phyloP scores from a whole-genome alignment of 495 filamentous ascomycete species.

The Annulohypoxylon moriforme region DNA sequence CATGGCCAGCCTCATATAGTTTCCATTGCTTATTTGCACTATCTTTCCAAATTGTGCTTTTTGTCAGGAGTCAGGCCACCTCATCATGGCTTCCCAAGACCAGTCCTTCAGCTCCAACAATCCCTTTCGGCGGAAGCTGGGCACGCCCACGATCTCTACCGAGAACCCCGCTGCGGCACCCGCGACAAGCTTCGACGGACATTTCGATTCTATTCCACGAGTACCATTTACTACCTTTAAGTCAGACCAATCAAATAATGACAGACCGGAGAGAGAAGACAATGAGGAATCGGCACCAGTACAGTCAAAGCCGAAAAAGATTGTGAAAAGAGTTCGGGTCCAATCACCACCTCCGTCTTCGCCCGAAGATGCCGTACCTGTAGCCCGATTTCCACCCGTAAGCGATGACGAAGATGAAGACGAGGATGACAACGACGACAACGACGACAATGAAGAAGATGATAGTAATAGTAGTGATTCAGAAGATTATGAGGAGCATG shows the following conservation, averaged over 20 bases:
- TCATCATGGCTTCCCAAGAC: slow-evolving; percentile 39
- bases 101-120: slow-evolving; percentile 58
- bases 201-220: slow-evolving; percentile 32
- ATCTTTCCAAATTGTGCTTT: slow-evolving; percentile 22
- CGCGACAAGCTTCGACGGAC: slow-evolving; percentile 28
- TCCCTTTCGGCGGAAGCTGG: slow-evolving; percentile 58
- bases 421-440: slow-evolving; percentile 35
- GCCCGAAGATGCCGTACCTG: slow-evolving; percentile 53
- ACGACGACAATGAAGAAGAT: slow-evolving; percentile 40
- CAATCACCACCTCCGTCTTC: slow-evolving; percentile 66
- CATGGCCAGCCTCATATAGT: slow-evolving; percentile 44
- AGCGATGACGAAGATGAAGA: slow-evolving; percentile 39
- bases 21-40: slow-evolving; percentile 25
- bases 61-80: slow-evolving; percentile 13
- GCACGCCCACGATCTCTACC: slow-evolving; percentile 27
- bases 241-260: slow-evolving; percentile 38
- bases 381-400: slow-evolving; percentile 46
- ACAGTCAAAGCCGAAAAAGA: slow-evolving; percentile 58
- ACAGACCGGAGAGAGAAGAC: slow-evolving; percentile 20
- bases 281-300: slow-evolving; percentile 36
- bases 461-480: slow-evolving; percentile 43
- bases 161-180: slow-evolving; percentile 18
- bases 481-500: slow-evolving; percentile 36
- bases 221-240: slow-evolving; percentile 47
- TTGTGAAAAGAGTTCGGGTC: slow-evolving; percentile 66